A percentile compares a stretch with the other conserved stretches of the same genome.
Conservation (phyloP, 1,284 basidiomycete genomes). For the Malassezia restricta region DNA sequence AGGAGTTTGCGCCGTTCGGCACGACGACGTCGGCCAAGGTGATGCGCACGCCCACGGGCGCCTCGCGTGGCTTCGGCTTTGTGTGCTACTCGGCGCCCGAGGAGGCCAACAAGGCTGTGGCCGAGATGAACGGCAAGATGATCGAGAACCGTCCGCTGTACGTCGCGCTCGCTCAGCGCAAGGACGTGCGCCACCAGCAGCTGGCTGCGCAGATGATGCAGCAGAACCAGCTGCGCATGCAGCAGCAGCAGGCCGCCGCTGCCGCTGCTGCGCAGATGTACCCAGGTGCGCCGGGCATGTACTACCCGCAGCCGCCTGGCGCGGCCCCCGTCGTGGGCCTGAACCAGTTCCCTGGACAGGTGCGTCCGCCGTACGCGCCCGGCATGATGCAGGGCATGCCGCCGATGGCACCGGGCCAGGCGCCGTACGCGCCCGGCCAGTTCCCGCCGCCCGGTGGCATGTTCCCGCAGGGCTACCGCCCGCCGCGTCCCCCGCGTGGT, state of each 20-base stretch:
- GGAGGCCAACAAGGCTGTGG: conserved; percentile 97
- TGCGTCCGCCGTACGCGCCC: conserved; percentile 43
- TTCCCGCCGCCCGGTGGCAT: conserved; percentile 35
- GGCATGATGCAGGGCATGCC: conserved; percentile 46
- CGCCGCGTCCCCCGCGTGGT: conserved; percentile 36
- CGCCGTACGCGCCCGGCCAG: conserved; percentile 36
- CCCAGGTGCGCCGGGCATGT: conserved; percentile 41
- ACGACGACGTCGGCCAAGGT: conserved; percentile 97
- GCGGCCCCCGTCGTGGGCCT: neutral
- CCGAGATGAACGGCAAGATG: conserved; percentile 99
- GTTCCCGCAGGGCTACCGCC: conserved; percentile 43
- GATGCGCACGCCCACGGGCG: conserved; percentile 73
- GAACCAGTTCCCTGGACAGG: conserved; percentile 40
- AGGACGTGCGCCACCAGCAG: conserved; percentile 94
- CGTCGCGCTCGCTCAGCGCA: conserved; percentile 95
- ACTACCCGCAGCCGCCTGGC: conserved; percentile 38
- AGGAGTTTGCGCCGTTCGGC: conserved; percentile 87
- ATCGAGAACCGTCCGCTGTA: conserved; percentile 97
- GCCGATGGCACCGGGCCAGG: conserved; percentile 18
- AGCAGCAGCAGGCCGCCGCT: conserved; percentile 36
- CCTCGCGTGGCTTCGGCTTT: conserved; percentile 93
- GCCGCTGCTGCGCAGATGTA: conserved; percentile 42
- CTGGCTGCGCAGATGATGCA: conserved; percentile 70
- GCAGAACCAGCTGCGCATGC: conserved; percentile 46
- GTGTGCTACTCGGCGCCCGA: conserved; percentile 98